phyloP scores from a whole-genome alignment of 495 filamentous ascomycete genomes.

The Aspergillus sparsus region DNA sequence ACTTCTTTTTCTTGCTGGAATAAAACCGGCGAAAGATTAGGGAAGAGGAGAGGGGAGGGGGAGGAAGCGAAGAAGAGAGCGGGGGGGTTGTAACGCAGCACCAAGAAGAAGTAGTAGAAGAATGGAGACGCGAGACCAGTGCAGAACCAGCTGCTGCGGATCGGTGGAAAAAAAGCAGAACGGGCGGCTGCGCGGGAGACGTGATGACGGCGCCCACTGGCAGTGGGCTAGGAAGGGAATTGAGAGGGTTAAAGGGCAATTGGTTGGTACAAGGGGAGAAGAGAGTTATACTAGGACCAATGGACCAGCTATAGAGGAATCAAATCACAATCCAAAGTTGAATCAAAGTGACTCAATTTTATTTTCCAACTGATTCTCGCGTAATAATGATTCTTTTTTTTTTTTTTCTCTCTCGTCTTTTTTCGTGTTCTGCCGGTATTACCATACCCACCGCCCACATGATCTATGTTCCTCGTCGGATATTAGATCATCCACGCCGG shows the following conservation, averaged over 20 bases:
- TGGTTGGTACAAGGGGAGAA: not conserved
- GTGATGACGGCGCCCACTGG: constrained; percentile 43
- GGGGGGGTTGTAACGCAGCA: constrained; percentile 32
- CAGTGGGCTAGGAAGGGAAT: constrained; percentile 26
- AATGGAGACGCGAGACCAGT: constrained; percentile 31
- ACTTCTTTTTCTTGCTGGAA: constrained; percentile 50
- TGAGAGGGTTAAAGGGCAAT: constrained; percentile 15
- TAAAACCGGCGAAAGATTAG: constrained; percentile 42
- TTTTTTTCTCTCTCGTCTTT: not conserved
- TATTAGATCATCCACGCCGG: no score
- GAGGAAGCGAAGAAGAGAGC: constrained; percentile 15
- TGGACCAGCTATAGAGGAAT: not conserved
- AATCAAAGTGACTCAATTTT: not conserved
- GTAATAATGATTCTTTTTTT: not conserved
- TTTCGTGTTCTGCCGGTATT: not conserved
- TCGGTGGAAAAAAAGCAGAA: constrained; percentile 40
- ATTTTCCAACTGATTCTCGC: not conserved
- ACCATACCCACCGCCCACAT: not conserved
- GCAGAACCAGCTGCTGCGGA: constrained; percentile 59
- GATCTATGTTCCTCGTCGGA: not conserved
- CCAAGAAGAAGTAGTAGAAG: constrained; percentile 28
- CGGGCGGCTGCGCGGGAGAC: constrained; percentile 34
- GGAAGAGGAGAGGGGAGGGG: constrained; percentile 33
- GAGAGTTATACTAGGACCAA: not conserved
- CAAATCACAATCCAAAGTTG: constrained; percentile 1